Base-by-base conservation (phyloP, 2,329 filamentous ascomycete species). In the Stromatinia cepivora region DNA sequence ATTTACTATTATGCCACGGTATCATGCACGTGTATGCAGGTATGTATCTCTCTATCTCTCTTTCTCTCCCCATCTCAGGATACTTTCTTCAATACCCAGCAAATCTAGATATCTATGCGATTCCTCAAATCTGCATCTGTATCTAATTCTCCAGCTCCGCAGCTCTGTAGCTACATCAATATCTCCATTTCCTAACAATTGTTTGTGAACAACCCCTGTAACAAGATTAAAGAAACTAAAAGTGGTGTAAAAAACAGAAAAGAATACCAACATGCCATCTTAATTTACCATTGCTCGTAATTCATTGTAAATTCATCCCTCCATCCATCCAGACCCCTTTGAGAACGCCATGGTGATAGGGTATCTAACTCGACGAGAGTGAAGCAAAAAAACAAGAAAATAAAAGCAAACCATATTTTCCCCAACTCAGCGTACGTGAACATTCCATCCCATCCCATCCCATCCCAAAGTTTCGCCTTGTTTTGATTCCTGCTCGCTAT, bases 261-360 rank as follows among this genome's bases (percentile, higher is more conserved):
- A 25, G 2, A 58, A 42, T 28, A 42, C n/a, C 56, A 28, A n/a
- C 22, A 52, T 63, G 59, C 22, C n/a, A n/a, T 22, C 46, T 39
- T 17, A n/a, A 52, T 13, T 25, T 50, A 9, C 31, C 22, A 52
- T 36, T 11, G 22, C 46, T 63, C 46, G 22, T 52, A 36, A 25
- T n/a, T 9, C n/a, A 63, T 63, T 22, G n/a, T 52, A 22, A 63
- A 39, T 52, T 1, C 22, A 52, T 39, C 42, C 45, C 22, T 36
- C 53, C 34, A 57, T 50, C 31, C 31, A 56, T 25, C 39, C 59
- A 62, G 31, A 52, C 4, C 59, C 15, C 25, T 50, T 3, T 36
- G 22, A 25, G 9, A 63, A 52, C 61, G 22, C 61, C 61, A 52
- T 50, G 13, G 45, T 63, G 42, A 45, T 45, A 45, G 58, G 61